phyloP scores from a whole-genome alignment of 2,329 filamentous ascomycete species.

The Penicillium crustosum region DNA sequence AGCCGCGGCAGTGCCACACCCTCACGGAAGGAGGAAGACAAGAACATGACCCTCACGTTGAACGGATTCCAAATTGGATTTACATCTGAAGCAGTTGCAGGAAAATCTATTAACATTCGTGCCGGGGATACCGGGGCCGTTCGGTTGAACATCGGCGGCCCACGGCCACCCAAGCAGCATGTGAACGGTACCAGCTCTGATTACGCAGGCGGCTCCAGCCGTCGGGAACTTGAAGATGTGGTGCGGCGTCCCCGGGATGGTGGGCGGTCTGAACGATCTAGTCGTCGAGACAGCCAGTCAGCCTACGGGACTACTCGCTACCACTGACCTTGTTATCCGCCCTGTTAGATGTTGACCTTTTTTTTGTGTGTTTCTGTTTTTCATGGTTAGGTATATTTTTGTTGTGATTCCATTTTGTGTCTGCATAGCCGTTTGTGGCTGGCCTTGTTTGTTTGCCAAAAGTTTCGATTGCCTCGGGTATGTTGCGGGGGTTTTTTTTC shows the following conservation, averaged over 20 bases:
- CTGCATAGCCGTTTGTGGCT: constrained; percentile 11
- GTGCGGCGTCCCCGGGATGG: constrained; percentile 35
- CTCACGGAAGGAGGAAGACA: constrained; percentile 37
- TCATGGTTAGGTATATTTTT: constrained; percentile 7
- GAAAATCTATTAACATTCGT: constrained; percentile 42
- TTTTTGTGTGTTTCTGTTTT: neutral
- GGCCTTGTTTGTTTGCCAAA: constrained; percentile 18
- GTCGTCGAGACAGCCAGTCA: constrained; percentile 41
- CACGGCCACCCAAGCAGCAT: constrained; percentile 38
- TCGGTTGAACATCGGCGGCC: constrained; percentile 42
- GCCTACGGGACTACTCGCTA: constrained; percentile 32
- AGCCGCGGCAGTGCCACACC: constrained; percentile 39
- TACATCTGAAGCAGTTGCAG: constrained; percentile 36
- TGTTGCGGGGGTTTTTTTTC: constrained; percentile 1
- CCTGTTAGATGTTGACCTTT: neutral
- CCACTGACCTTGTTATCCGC: constrained; percentile 5
- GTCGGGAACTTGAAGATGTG: constrained; percentile 36
- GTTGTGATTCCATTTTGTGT: constrained; percentile 10
- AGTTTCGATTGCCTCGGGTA: constrained; percentile 16
- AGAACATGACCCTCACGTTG: constrained; percentile 42
- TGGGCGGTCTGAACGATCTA: constrained; percentile 38
- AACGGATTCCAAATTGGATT: constrained; percentile 44
- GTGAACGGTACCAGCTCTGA: constrained; percentile 32
- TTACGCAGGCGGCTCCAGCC: constrained; percentile 32
- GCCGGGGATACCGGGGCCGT: constrained; percentile 40